Evolutionary conservation across 345 rosid genomes (phyloP), one percentile per base, ranked within the genome.

Genomic region (Salix viminalis): DNA sequence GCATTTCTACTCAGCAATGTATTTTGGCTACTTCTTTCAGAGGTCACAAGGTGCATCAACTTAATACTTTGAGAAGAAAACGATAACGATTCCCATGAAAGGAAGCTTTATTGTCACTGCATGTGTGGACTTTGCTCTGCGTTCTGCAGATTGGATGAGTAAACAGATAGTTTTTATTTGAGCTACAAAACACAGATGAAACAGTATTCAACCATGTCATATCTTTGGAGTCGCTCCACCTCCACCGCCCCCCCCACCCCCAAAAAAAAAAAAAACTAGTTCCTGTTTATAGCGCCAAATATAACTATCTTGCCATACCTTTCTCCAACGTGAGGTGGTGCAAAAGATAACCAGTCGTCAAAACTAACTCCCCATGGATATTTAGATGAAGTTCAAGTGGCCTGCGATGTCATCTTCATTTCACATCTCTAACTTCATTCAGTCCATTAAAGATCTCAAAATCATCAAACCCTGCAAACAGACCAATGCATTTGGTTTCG

Each of bases 391-490:
- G 48, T 24, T 16, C 34, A 16, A 64, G 30, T 26, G 44, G 37
- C 24, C 24, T 75, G 30, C 42, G 2, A 28, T 21, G 13, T 69
- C 21, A 76, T 70, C 46, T 41, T 39, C 66, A 19, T 26, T 46
- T 50, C 26, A 12, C 79, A 30, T 46, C 52, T 65, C 65, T 48
- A 41, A 46, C 71, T 71, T 70, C 75, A 37, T 74, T 77, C 81
- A 75, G 39, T 32, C 79, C 76, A 54, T 77, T 80, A 81, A 92
- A 91, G 80, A 96, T 90, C 87, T 96, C 96, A 67, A 62, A 75
- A 77, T 93, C 99, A 80, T 87, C 86, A 34, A 96, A 96, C 24
- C 94, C 98, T 96, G 90, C 87, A 84, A 9, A 75, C 70, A 73
- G 32, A 69, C 73, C 77, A 74, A 58, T 34, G 44, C 8, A 76